Evolutionary conservation across 2,329 filamentous ascomycete genomes (phyloP), one percentile per base, ranked within the genome.

Genomic region (Diaporthe sp.): DNA sequence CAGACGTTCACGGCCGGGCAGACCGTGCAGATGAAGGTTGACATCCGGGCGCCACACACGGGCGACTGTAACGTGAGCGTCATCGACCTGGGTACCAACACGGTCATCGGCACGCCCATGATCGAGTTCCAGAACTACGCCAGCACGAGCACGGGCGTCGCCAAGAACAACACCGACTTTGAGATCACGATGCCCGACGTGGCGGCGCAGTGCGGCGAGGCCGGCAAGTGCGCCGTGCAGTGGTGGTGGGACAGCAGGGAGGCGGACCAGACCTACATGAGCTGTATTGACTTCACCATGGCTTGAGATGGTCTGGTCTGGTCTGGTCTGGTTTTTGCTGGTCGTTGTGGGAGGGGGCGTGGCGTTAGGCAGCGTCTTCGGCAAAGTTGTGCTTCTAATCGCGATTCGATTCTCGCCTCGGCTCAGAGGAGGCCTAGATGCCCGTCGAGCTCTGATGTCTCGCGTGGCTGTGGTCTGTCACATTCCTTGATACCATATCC

Each of bases 41-140:
- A 81, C 42, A 86, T 89, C 69, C 82, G 83, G 33, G 86, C 86
- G 74, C 85, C 86, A 5, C 87, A 89, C 80, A 82, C 80, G 68
- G 87, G 87, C 75, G 80, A 82, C 70, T 86, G 86, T 77, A 88
- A 89, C 76, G 86, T 88, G 72, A 86, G 84, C 55, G 81, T 88
- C 70, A 86, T 88, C 74, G 85, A 87, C 74, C 86, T 85, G 22
- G 79, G 82, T 60, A 82, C 80, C 75, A 86, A 90, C 81, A 83
- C 80, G 15, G 80, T 89, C 73, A 84, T 91, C 47, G 89, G 87
- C 71, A 84, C 86, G n/a, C 76, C 82, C 54, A 76, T 78, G 40
- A 58, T 75, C 42, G 82, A 81, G 81, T 76, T 77, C 8, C 72
- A 77, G 47, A 76, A 79, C 71, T 82, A 82, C 25, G 81, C 81